A percentile compares a stretch with the other conserved stretches of the same genome.
These are phyloP conservation scores for Saccharomycopsis fibuligera DNA, from an alignment of 805 yeast species.

Conservation along the genomic window DNA sequence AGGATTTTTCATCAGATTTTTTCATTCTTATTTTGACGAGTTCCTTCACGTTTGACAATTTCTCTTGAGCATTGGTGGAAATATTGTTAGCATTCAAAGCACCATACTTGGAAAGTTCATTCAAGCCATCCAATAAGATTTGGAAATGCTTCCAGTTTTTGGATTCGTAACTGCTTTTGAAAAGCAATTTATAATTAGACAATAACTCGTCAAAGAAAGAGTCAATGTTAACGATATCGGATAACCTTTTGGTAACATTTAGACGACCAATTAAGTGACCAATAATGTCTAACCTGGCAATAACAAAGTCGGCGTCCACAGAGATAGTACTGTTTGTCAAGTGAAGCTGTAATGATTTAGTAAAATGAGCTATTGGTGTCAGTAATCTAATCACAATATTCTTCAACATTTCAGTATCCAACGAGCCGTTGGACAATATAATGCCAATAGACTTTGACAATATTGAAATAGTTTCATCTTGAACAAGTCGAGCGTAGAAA, in stretches of 20 bases:
- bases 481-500: slow-evolving; percentile 20
- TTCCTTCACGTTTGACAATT: slow-evolving; percentile 27
- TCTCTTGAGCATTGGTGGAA: slow-evolving; percentile 2
- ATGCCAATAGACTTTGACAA: slow-evolving; percentile 27
- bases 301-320: slow-evolving; percentile 13
- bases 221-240: neutral
- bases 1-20: slow-evolving; percentile 53
- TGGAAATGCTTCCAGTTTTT: slow-evolving; percentile 19
- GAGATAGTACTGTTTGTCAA: neutral
- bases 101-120: slow-evolving; percentile 26
- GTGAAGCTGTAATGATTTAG: no score
- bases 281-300: slow-evolving; percentile 6
- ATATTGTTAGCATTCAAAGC: slow-evolving; percentile 24
- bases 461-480: slow-evolving; percentile 25
- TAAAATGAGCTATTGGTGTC: neutral
- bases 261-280: slow-evolving; percentile 10
- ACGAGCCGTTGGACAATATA: neutral
- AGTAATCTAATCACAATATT: neutral
- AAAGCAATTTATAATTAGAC: neutral
- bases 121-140: slow-evolving; percentile 9
- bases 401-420: neutral
- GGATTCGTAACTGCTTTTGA: slow-evolving; percentile 3
- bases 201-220: neutral
- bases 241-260: neutral
- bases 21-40: slow-evolving; percentile 37